A percentile compares a stretch with the other conserved stretches of the same genome.
phyloP scores from a whole-genome alignment of 2,329 filamentous ascomycete species.

The Phyllosticta capitalensis region DNA sequence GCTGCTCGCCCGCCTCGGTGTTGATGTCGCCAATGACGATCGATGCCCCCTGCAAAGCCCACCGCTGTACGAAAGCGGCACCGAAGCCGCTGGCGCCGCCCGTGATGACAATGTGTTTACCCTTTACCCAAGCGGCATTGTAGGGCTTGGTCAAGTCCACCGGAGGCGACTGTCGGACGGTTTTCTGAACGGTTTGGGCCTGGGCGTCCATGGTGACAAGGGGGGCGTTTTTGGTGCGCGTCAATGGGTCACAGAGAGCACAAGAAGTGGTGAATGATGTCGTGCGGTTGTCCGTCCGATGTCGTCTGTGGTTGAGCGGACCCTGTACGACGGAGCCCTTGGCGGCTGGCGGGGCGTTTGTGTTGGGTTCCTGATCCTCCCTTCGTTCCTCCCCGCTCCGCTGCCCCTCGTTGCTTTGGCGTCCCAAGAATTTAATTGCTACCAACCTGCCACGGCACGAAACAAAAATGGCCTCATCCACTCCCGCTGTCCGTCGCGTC shows the following conservation, averaged over 20 bases:
- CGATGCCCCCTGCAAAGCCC: constrained; percentile 39
- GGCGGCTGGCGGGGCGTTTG: neutral
- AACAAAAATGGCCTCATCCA: neutral
- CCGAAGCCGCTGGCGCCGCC: constrained; percentile 32
- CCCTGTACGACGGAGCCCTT: neutral
- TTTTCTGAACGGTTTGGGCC: constrained; percentile 5
- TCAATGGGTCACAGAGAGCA: neutral
- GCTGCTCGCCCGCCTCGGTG: constrained; percentile 41
- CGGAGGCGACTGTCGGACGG: constrained; percentile 28
- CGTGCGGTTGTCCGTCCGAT: neutral
- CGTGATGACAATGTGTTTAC: constrained; percentile 29
- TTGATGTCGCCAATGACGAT: constrained; percentile 57
- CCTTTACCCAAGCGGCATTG: constrained; percentile 27
- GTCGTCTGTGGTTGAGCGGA: neutral
- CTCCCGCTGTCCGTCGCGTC: constrained; percentile 18
- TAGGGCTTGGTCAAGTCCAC: constrained; percentile 27
- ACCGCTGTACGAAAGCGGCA: constrained; percentile 28
- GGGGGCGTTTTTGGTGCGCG: neutral
- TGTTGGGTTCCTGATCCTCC: neutral
- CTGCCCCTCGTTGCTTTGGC: neutral
- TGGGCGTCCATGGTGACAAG: neutral
- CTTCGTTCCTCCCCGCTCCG: neutral
- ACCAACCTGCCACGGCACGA: neutral
- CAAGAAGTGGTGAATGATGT: neutral
- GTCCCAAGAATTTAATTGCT: neutral